A percentile compares a stretch with the other conserved stretches of the same genome.
phyloP scores from a whole-genome alignment of 2,329 filamentous ascomycete species.

The Tolypocladium nubicola region DNA sequence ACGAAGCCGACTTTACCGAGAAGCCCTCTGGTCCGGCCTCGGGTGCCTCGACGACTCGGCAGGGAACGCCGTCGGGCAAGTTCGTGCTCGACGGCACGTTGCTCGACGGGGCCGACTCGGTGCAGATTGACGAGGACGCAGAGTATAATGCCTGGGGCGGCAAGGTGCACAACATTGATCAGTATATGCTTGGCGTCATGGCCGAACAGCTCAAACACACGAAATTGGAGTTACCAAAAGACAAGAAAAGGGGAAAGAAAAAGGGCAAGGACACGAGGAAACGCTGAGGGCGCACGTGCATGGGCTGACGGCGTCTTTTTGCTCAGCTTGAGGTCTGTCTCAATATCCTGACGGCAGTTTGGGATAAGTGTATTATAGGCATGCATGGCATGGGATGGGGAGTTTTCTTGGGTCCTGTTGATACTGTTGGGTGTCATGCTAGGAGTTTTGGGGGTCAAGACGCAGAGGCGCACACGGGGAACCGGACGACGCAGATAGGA shows the following conservation, averaged over 20 bases:
- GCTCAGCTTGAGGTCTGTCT: not conserved
- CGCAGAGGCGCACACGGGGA: not conserved
- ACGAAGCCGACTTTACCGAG: slow-evolving; percentile 77
- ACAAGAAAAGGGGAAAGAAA: slow-evolving; percentile 48
- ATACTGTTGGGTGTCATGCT: not conserved
- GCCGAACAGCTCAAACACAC: slow-evolving; percentile 47
- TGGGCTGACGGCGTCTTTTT: not conserved
- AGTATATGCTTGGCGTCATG: slow-evolving; percentile 66
- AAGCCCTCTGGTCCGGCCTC: slow-evolving; percentile 36
- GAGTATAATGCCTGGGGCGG: slow-evolving; percentile 51
- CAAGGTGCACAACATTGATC: slow-evolving; percentile 54
- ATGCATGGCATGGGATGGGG: not conserved
- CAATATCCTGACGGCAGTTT: not conserved
- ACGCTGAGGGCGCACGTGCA: slow-evolving; percentile 11
- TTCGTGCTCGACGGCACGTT: slow-evolving; percentile 19
- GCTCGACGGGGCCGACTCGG: slow-evolving; percentile 20
- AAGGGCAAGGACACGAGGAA: slow-evolving; percentile 49
- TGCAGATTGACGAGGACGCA: slow-evolving; percentile 23
- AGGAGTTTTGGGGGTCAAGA: not conserved
- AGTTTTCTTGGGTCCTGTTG: not conserved
- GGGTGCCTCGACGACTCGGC: slow-evolving; percentile 37
- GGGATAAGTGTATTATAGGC: not conserved
- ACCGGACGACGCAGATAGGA: not conserved
- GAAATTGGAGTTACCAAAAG: slow-evolving; percentile 51
- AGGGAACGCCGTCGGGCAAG: slow-evolving; percentile 38